These are phyloP conservation scores for Symmetrospora coprosmae DNA, from an alignment of 768 basidiomycete genomes.

Conservation along the genomic window DNA sequence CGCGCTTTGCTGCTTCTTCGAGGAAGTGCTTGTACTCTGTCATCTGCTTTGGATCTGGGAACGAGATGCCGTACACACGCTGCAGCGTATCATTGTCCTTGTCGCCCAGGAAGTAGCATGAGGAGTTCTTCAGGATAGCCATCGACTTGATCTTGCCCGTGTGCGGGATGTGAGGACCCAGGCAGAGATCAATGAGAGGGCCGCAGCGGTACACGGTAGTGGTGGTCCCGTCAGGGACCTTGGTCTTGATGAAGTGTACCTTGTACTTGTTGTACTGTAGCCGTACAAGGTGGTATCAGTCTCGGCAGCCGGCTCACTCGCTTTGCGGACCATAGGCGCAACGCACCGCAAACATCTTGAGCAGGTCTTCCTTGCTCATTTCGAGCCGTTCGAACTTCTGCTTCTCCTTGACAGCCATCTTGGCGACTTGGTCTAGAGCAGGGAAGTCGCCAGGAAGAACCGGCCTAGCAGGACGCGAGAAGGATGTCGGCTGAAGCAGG, in stretches of 20 bases:
- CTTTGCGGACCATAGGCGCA: neutral
- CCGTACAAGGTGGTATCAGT: constrained; percentile 14
- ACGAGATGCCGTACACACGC: constrained; percentile 93
- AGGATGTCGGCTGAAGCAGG: neutral
- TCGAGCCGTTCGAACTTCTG: constrained; percentile 92
- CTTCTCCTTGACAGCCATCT: constrained; percentile 81
- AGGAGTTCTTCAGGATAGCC: constrained; percentile 96
- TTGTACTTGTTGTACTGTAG: constrained; percentile 96
- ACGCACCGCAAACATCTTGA: constrained; percentile 87
- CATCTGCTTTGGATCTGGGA: constrained; percentile 93
- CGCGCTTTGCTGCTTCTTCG: constrained; percentile 92
- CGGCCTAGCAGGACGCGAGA: constrained; percentile 44
- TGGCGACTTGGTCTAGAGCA: constrained; percentile 71
- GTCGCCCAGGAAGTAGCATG: constrained; percentile 95
- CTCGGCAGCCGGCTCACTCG: neutral
- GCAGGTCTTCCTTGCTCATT: constrained; percentile 80
- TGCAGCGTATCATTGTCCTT: constrained; percentile 83
- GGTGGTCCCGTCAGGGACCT: constrained; percentile 87
- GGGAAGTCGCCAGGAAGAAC: constrained; percentile 74
- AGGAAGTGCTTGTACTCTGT: constrained; percentile 89
- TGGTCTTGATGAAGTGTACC: constrained; percentile 81
- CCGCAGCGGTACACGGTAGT: constrained; percentile 98
- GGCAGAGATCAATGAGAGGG: constrained; percentile 92
- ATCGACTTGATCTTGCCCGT: constrained; percentile 95
- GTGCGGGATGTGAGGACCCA: constrained; percentile 95